phyloP scores from a whole-genome alignment of 208 protist genomes.

The Blastocrithidia nonstop region DNA sequence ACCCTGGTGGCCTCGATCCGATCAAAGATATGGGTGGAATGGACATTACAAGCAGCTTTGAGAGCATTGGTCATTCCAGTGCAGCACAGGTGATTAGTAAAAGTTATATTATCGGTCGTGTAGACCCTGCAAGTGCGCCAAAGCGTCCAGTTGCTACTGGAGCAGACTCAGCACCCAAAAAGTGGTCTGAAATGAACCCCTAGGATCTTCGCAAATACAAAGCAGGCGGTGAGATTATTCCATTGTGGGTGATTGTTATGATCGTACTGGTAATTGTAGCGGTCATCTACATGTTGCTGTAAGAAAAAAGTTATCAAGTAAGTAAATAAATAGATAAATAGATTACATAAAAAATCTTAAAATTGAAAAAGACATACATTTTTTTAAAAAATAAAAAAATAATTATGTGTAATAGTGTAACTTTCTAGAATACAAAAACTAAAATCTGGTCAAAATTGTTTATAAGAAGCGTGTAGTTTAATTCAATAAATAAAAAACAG shows the following conservation, averaged over 20 bases:
- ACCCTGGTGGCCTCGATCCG: slow-evolving; percentile 83
- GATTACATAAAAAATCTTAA: not conserved
- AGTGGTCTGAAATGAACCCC: slow-evolving; percentile 29
- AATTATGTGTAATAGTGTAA: too few species aligned
- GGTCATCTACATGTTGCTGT: slow-evolving; percentile 15
- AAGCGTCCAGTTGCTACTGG: slow-evolving; percentile 6
- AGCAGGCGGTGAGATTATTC: slow-evolving; percentile 28
- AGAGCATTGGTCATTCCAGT: slow-evolving; percentile 67
- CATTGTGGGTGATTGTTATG: slow-evolving; percentile 22
- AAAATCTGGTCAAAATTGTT: too few species aligned
- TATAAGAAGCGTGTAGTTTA: too few species aligned
- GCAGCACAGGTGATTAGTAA: slow-evolving; percentile 46
- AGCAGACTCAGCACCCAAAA: slow-evolving; percentile 9
- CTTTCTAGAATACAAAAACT: too few species aligned
- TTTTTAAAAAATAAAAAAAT: too few species aligned
- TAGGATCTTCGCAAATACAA: slow-evolving; percentile 47
- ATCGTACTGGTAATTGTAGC: slow-evolving; percentile 12
- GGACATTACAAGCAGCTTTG: slow-evolving; percentile 74
- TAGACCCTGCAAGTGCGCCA: slow-evolving; percentile 22
- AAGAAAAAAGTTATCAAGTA: not conserved
- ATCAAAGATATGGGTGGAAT: slow-evolving; percentile 64
- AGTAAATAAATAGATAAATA: not conserved
- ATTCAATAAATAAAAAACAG: too few species aligned
- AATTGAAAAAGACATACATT: too few species aligned
- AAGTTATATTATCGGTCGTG: slow-evolving; percentile 44